phyloP scores from a whole-genome alignment of 768 basidiomycete genomes.

The Steccherinum ochraceum region DNA sequence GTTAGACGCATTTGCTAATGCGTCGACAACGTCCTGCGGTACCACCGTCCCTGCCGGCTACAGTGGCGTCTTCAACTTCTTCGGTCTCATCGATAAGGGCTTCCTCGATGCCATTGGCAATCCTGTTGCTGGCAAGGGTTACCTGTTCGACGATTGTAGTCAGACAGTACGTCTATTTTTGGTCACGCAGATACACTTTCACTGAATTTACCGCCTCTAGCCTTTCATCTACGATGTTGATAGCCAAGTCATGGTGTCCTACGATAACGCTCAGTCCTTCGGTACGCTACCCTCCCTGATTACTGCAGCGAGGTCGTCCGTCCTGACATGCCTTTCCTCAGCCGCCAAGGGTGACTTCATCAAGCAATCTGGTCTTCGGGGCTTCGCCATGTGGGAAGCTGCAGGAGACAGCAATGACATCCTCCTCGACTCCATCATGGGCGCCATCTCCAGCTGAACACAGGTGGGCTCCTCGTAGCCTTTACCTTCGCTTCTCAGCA shows the following conservation, averaged over 20 bases:
- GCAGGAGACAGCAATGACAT: slow-evolving; percentile 41
- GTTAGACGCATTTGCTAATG: slow-evolving; percentile 19
- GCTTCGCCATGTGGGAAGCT: slow-evolving; percentile 41
- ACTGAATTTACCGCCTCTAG: slow-evolving; percentile 7
- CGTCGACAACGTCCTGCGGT: slow-evolving; percentile 27
- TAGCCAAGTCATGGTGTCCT: slow-evolving; percentile 27
- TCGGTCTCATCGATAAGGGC: slow-evolving; percentile 51
- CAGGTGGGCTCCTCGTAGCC: no score
- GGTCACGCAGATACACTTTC: background rate
- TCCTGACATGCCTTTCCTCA: slow-evolving; percentile 11
- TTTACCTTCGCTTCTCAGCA: no score
- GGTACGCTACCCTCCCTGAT: slow-evolving; percentile 12
- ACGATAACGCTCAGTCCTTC: slow-evolving; percentile 27
- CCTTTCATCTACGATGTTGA: slow-evolving; percentile 26
- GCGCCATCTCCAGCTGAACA: no score
- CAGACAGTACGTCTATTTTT: slow-evolving; percentile 19
- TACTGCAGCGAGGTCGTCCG: no score
- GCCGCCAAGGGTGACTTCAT: slow-evolving; percentile 40
- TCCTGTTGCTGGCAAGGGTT: slow-evolving; percentile 33
- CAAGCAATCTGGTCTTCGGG: slow-evolving; percentile 24
- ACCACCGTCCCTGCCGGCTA: slow-evolving; percentile 26
- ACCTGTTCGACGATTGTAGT: slow-evolving; percentile 29
- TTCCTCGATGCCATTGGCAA: slow-evolving; percentile 47
- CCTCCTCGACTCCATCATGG: slow-evolving; percentile 50
- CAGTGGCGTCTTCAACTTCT: slow-evolving; percentile 56